Base-by-base conservation (phyloP, 2,329 filamentous ascomycete genomes). In the Didymella keratinophila region DNA sequence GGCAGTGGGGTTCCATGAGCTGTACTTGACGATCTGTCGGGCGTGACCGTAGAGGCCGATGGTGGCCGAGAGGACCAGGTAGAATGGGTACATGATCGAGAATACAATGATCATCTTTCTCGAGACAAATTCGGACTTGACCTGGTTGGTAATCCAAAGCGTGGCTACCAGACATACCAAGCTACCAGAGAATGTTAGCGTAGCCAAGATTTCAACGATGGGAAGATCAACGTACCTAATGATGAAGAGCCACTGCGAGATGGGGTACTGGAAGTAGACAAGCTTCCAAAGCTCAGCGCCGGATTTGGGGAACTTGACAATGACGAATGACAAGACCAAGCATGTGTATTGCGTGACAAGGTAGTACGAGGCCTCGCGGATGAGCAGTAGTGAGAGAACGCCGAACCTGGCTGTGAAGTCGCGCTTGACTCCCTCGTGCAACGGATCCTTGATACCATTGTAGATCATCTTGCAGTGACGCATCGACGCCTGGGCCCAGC, bases 271-370 rank as follows among this genome's bases (percentile, higher is more conserved):
- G 62, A 82, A 82, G 69, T 81, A 83, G 28, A 82, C 68, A 8
- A 82, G 66, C 14, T 71, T 73, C 42, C 75, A 76, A 4, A 82
- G 69, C 14, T 75, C 73, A 7, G 56, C 56, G 8, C 74, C 71
- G 25, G 73, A 75, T 18, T 68, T 71, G 0, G 81, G 81, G 56
- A 81, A 82, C 34, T 78, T 75, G 18, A 74, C 75, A 60, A 82
- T 80, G 60, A 82, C 57, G 62, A 82, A 80, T 43, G 77, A 79
- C 16, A 79, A 25, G 4, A 82, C 75, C 1, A 83, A 70, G 62
- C 80, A 82, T 2, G 76, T 78, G 65, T 82, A 82, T 61, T 82
- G 80, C 2, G 80, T 80, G 42, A 83, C 79, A 14, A 83, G 75
- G 52, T 83, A 82, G 61, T 82, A 82, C 48, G 76, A 79, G 39